These are phyloP conservation scores for Hypoxylon trugodes DNA, from an alignment of 495 filamentous ascomycete species.

Conservation along the genomic window DNA sequence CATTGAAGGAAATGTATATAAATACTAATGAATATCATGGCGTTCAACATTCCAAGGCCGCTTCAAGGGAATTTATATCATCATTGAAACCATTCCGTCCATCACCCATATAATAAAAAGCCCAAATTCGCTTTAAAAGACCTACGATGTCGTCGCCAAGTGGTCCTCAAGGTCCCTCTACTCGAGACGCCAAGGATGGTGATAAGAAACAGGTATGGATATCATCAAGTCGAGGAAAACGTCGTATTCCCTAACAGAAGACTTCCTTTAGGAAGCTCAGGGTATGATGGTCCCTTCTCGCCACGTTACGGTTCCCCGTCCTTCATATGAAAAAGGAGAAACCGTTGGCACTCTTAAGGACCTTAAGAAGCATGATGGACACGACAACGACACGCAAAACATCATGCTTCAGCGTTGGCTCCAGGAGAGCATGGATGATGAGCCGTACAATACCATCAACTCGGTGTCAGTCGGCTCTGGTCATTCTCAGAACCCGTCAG, in stretches of 20 bases:
- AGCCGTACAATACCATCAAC: neutral
- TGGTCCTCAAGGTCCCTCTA: too few relatives aligned
- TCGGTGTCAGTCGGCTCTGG: neutral
- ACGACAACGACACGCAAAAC: neutral
- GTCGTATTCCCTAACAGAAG: neutral
- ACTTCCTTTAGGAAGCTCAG: neutral
- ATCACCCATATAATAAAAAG: too few relatives aligned
- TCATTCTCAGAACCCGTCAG: neutral
- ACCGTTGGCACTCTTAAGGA: neutral
- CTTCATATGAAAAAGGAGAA: neutral
- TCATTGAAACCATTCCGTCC: too few relatives aligned
- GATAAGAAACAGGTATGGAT: too few relatives aligned
- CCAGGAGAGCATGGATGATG: neutral
- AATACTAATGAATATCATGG: too few relatives aligned
- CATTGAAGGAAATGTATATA: too few relatives aligned
- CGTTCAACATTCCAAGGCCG: too few relatives aligned
- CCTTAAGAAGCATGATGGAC: neutral
- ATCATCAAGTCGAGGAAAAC: too few relatives aligned
- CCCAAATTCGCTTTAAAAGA: too few relatives aligned
- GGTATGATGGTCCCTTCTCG: neutral
- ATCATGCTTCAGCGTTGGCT: neutral
- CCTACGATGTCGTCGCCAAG: too few relatives aligned
- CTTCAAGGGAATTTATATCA: too few relatives aligned
- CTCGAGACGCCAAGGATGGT: too few relatives aligned
- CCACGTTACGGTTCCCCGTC: neutral